Evolutionary conservation across 169 alveolate species (phyloP), one percentile per base, ranked within the genome.

Genomic region (Plasmodium billcollinsi): DNA sequence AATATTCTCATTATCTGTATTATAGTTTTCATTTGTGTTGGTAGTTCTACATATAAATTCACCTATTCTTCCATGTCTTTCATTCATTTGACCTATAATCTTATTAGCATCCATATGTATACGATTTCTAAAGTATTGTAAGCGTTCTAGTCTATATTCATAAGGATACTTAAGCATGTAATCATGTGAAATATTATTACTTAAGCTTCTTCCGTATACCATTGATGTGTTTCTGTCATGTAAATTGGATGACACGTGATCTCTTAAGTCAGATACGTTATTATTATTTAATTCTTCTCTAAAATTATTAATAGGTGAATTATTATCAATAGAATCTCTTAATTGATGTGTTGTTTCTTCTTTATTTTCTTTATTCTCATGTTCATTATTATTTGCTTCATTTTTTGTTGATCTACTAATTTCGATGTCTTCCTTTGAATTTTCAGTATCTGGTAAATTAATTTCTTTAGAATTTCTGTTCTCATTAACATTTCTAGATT

Each of bases 341-440:
- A 33, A 49, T 20, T 14, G 50, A 65, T 24, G 20, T 52, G 24
- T 24, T 12, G 29, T 5, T 20, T 26, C 52, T 49, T 24, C 20
- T 76, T 11, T 56, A 2, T 50, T 49, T 24, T 58, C 59, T 26
- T 47, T 73, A 11, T 29, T 14, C 33, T 18, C 33, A 73, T 56
- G 12, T n/a, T 73, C 88, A 15, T 33, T 45, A 58, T 54, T 58
- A 45, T 59, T 58, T 58, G 21, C 62, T 59, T 61, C 62, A 33
- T 74, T 74, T 39, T 45, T 50, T 58, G 67, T 14, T 49, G 67
- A 24, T 20, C 12, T 74, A 15, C 29, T 62, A 29, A 56, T 56
- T 76, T 76, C 76, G 18, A 50, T 76, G 47, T 21, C 54, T 65
- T 76, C 52, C 29, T 43, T 52, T 56, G 89, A 49, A 76, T 43